Base-by-base conservation (phyloP, 202 grass and related monocot species). In the Carex arenaria region DNA sequence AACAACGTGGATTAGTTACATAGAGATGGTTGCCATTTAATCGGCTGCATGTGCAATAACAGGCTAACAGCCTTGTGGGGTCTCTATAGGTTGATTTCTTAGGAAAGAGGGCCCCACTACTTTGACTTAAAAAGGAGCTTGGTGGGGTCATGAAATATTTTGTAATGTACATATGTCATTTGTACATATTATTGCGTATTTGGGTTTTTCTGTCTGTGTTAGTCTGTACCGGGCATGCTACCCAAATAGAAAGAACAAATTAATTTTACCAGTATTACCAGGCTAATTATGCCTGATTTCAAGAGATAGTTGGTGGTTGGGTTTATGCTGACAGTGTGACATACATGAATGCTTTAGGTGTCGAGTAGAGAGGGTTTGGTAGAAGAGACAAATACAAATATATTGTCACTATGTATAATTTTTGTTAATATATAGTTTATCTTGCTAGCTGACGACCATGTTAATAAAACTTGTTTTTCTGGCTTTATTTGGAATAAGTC, bases 21-120 rank as follows among this genome's bases (percentile, higher is more conserved):
- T 61, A 49, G 60, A 67, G 79, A 82, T 47, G 79, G 56, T 80
- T 64, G 78, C 78, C 78, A 80, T 64, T 80, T 80, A 80, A 80
- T 64, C 78, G 57, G 34, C 15, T 67, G 79, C 79, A 82, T 82
- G 79, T 82, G 79, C 60, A 67, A 67, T 82, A 82, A 82, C 64
- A 82, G 79, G 32, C 18, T 82, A 82, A 82, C 64, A 82, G 79
- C 32, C 18, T 65, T 42, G 79, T 82, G 79, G 79, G 79, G 6
- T 57, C 61, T 30, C 47, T 54, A 67, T 19, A 51, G 11, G 11
- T 82, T 82, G 61, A 65, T 82, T 67, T 82, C 26, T 76, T n/a
- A 26, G 61, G 79, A 82, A 64, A 52, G 4, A 54, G 60, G 61
- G 40, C 40, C 79, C 79, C 61, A 64, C 11, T 6, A 64, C 15